Evolutionary conservation across 352 stramenopile genomes (phyloP).

Genomic region (Poterioochromonas sp.): DNA sequence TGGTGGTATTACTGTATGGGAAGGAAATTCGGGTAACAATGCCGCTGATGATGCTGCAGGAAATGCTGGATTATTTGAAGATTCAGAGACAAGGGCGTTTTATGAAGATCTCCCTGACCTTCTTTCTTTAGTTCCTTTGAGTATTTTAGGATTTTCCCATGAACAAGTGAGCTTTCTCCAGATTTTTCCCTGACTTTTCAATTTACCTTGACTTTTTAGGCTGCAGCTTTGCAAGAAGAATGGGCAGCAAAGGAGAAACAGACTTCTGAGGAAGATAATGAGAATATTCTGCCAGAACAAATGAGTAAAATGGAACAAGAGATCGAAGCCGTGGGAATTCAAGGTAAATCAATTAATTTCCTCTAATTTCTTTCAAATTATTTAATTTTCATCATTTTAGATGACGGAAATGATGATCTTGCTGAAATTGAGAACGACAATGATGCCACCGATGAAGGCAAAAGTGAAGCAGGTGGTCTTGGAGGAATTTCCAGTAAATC

Average conservation of each 20-base stretch:
- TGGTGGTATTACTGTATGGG: background rate
- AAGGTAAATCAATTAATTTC: background rate
- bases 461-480: too few species aligned
- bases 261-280: background rate
- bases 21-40: background rate
- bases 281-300: background rate
- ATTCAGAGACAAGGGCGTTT: conserved; percentile 6
- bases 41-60: background rate
- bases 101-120: conserved; percentile 29
- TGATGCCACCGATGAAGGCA: too few species aligned
- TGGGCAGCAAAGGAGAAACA: background rate
- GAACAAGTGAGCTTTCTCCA: conserved; percentile 5
- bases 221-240: background rate
- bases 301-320: background rate
- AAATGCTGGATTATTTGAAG: background rate
- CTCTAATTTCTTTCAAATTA: too few species aligned
- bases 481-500: too few species aligned
- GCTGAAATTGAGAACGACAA: background rate
- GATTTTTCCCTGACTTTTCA: background rate
- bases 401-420: background rate
- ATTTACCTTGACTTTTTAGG: background rate
- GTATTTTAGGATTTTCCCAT: background rate
- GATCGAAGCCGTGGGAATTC: background rate
- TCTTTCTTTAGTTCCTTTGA: background rate
- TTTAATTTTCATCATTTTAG: too few species aligned